Base-by-base conservation (phyloP, 140 eudicot genomes). In the Flaveria floridana region DNA sequence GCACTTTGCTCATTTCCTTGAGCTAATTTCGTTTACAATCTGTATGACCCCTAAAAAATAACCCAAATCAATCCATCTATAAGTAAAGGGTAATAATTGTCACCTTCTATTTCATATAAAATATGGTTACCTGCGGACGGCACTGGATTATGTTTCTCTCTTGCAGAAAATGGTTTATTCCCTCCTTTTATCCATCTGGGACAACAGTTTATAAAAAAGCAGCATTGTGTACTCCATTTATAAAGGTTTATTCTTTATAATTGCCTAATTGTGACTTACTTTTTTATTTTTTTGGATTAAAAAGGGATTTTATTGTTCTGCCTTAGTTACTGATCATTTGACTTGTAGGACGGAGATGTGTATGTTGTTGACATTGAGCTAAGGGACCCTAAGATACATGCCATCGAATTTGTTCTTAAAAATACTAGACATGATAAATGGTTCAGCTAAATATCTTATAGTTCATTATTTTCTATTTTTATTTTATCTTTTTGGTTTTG, bases 401-500 rank as follows among this genome's bases (percentile, higher is more conserved):
- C 82, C 25, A 79, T 82, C 72, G 89, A 85, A 46, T 85, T 82
- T 82, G 86, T 82, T 74, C 80, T 85, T 12, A 85, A 82, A 76
- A 86, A 85, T 72, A 61, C 80, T 52, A 76, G 46, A 79, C 68
- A 69, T 4, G 83, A 85, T 63, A 82, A 79, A 76, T 82, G 89
- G 89, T 85, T 58, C 25, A 53, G 63, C 70, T 65, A 21, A 13
- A 9, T 48, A 2, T 65, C 28, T 57, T 16, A 66, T 19, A 39
- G 21, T 8, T 48, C 51, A 74, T 77, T 20, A 16, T 26, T 34
- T 62, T 19, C 7, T 46, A 23, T 3, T 28, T 16, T 4, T 0
- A 21, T 61, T 42, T 12, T 14, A 23, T 26, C 21, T 14, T 14
- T 3, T 2, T 80, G 28, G 77, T 51, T 75, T 28, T 68, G 64